Evolutionary conservation across 371 early-diverging fungal genomes (phyloP).

Genomic region (Mortierella sp.): DNA sequence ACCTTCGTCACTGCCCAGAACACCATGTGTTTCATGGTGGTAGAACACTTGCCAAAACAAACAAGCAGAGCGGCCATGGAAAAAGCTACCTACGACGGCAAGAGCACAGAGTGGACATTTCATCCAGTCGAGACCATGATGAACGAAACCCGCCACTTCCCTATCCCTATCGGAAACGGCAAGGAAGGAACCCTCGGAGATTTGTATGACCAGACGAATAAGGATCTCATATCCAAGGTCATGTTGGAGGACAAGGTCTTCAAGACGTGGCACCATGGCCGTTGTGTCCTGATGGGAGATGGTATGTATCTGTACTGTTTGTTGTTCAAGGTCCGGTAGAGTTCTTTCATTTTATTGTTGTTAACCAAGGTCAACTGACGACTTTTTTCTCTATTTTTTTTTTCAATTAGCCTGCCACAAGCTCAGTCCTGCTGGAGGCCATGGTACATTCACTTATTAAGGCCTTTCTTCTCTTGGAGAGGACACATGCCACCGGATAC

Average conservation of each 20-base stretch:
- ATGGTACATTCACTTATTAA: neutral
- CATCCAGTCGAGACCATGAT: neutral
- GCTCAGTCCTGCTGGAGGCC: neutral
- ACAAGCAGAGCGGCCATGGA: neutral
- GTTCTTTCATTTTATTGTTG: too few species aligned
- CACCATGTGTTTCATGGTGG: too few species aligned
- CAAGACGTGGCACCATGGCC: neutral
- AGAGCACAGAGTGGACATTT: neutral
- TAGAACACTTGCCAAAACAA: too few species aligned
- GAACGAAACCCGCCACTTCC: neutral
- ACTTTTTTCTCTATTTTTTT: too few species aligned
- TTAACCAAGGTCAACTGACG: too few species aligned
- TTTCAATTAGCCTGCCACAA: too few species aligned
- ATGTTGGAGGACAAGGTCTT: conserved; percentile 5
- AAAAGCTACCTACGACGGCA: neutral
- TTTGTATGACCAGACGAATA: neutral
- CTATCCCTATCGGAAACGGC: neutral
- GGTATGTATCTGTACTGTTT: neutral
- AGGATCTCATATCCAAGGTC: neutral
- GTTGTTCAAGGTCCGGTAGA: too few species aligned
- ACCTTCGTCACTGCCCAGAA: too few species aligned
- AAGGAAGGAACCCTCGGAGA: neutral
- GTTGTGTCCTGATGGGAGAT: neutral
- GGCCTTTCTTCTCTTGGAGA: too few species aligned
- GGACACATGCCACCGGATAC: too few species aligned